Evolutionary conservation across 306 rosid species (phyloP).

Genomic region (Castanea mollissima): DNA sequence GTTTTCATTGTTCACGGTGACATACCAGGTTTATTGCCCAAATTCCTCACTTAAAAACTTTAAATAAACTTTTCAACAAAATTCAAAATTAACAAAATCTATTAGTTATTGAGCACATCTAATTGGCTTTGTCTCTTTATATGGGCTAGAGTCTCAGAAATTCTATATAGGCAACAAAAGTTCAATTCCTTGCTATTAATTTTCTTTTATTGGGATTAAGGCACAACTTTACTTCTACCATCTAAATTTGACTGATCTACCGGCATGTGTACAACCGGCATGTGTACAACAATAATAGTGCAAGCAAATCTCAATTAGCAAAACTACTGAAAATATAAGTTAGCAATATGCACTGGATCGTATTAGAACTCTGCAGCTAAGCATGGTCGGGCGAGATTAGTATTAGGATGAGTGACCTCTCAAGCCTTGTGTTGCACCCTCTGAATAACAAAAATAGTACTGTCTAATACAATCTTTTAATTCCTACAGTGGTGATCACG

Average conservation of each 20-base stretch:
- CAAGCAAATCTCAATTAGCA: neutral
- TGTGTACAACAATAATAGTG: neutral
- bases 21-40: neutral
- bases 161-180: neutral
- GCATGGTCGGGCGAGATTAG: too few species aligned
- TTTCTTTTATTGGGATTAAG: too few species aligned
- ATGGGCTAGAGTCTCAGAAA: too few species aligned
- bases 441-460: neutral
- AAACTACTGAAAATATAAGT: neutral
- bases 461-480: neutral
- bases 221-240: neutral
- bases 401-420: too few species aligned
- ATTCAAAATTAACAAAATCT: neutral
- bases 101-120: neutral
- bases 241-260: neutral
- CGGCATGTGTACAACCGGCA: neutral
- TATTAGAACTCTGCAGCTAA: too few species aligned
- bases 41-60: neutral
- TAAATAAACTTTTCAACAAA: neutral
- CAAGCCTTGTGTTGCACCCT: too few species aligned
- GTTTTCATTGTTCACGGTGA: neutral
- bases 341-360: neutral
- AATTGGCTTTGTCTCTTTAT: neutral
- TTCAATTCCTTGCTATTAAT: neutral
- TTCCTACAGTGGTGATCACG: constrained; percentile 23